phyloP scores from a whole-genome alignment of 2,329 filamentous ascomycete genomes.

The Cercospora canescens region DNA sequence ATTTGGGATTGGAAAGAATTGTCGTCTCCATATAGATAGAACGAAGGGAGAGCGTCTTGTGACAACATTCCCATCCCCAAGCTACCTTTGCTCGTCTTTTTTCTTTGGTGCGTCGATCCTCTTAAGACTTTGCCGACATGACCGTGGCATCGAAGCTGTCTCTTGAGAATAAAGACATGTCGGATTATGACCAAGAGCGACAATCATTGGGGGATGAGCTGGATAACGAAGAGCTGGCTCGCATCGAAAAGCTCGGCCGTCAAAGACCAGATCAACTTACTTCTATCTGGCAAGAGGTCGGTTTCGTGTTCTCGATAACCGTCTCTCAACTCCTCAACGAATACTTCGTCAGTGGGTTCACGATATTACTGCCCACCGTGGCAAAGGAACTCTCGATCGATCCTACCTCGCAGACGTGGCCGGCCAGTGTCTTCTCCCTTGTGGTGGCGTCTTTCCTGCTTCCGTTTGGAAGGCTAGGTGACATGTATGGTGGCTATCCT shows the following conservation, averaged over 20 bases:
- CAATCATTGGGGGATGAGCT: neutral
- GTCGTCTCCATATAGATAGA: neutral
- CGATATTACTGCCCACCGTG: conserved; percentile 66
- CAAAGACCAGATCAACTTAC: conserved; percentile 60
- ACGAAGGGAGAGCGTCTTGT: neutral
- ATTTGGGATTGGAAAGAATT: neutral
- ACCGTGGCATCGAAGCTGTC: neutral
- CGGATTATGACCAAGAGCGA: neutral
- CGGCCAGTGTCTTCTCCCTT: conserved; percentile 53
- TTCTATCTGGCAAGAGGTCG: conserved; percentile 56
- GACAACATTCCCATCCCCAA: neutral
- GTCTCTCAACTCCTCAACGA: conserved; percentile 49
- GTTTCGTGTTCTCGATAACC: conserved; percentile 58
- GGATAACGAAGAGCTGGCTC: conserved; percentile 25
- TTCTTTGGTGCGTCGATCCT: neutral
- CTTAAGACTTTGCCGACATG: neutral
- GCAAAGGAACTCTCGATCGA: conserved; percentile 64
- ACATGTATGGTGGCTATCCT: conserved; percentile 63
- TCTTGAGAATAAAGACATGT: neutral
- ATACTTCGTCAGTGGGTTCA: conserved; percentile 77
- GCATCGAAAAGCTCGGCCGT: conserved; percentile 62
- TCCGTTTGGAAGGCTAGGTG: conserved; percentile 48
- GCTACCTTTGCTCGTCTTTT: neutral
- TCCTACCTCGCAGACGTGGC: conserved; percentile 60
- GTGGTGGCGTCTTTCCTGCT: conserved; percentile 51